Evolutionary conservation across 768 basidiomycete genomes (phyloP).

Genomic region (Vararia minispora): DNA sequence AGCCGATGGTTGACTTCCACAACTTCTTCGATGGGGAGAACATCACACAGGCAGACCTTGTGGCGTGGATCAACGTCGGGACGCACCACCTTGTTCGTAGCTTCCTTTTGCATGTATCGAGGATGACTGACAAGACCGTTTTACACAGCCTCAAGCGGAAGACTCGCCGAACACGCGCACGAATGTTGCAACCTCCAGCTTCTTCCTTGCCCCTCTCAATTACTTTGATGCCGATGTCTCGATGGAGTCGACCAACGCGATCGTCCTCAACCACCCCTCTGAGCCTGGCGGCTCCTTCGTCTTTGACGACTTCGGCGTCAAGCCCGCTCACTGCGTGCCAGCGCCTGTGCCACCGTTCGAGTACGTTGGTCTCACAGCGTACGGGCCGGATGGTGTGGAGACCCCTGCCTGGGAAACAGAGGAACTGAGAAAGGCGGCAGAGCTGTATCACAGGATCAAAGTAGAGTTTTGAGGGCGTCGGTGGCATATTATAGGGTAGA

Average conservation of each 20-base stretch:
- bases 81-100: constrained; percentile 47
- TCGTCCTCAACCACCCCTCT: constrained; percentile 31
- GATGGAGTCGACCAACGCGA: constrained; percentile 43
- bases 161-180: constrained; percentile 53
- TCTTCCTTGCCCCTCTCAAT: constrained; percentile 51
- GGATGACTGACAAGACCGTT: background rate
- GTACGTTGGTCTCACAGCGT: constrained; percentile 24
- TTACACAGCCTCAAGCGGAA: constrained; percentile 54
- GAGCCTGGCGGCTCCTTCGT: constrained; percentile 27
- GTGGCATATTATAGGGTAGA: no score
- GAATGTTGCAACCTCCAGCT: constrained; percentile 44
- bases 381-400: constrained; percentile 25
- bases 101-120: background rate
- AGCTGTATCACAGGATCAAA: constrained; percentile 29
- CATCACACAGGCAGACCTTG: constrained; percentile 52
- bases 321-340: constrained; percentile 29
- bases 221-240: constrained; percentile 56
- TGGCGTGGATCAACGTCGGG: constrained; percentile 56
- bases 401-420: constrained; percentile 22
- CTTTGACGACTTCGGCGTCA: constrained; percentile 45
- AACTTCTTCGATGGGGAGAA: constrained; percentile 55
- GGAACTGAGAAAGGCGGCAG: constrained; percentile 28
- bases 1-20: constrained; percentile 45
- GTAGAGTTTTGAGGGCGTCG: constrained; percentile 18
- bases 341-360: constrained; percentile 26